Evolutionary conservation across 2,329 filamentous ascomycete genomes (phyloP).

Genomic region (Chaetomiaceae sp.): DNA sequence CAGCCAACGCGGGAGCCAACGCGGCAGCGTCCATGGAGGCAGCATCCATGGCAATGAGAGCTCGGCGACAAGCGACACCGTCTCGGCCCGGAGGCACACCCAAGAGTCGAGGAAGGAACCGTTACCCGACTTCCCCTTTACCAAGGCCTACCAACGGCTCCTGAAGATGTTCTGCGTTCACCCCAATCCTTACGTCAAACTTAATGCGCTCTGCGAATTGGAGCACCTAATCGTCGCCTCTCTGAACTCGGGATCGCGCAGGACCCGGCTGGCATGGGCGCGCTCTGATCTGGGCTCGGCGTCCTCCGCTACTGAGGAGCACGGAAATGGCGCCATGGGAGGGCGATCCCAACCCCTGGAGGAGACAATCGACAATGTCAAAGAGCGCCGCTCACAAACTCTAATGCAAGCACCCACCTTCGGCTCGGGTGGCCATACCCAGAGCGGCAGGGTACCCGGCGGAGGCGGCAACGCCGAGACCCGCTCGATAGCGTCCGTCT

Average conservation of each 20-base stretch:
- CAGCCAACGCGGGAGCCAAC: slow-evolving; percentile 25
- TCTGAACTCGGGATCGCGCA: slow-evolving; percentile 52
- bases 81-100: slow-evolving; percentile 31
- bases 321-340: slow-evolving; percentile 14
- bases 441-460: slow-evolving; percentile 31
- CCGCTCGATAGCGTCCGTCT: slow-evolving; percentile 46
- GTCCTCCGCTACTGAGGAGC: slow-evolving; percentile 27
- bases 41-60: slow-evolving; percentile 38
- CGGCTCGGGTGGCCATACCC: slow-evolving; percentile 19
- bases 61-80: slow-evolving; percentile 38
- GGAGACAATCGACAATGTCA: slow-evolving; percentile 65
- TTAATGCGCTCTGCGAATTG: slow-evolving; percentile 77
- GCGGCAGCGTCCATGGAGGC: slow-evolving; percentile 28
- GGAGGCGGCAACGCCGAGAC: slow-evolving; percentile 45
- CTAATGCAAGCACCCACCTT: slow-evolving; percentile 37
- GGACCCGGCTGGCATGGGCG: slow-evolving; percentile 35
- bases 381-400: slow-evolving; percentile 61
- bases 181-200: slow-evolving; percentile 80
- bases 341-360: slow-evolving; percentile 48
- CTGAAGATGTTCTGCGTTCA: slow-evolving; percentile 84
- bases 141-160: slow-evolving; percentile 71
- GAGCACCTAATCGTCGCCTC: slow-evolving; percentile 77
- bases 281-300: slow-evolving; percentile 29
- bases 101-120: slow-evolving; percentile 31
- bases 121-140: slow-evolving; percentile 67